Evolutionary conservation across 805 yeast genomes (phyloP).

Genomic region (Yarrowia alimentaria): DNA sequence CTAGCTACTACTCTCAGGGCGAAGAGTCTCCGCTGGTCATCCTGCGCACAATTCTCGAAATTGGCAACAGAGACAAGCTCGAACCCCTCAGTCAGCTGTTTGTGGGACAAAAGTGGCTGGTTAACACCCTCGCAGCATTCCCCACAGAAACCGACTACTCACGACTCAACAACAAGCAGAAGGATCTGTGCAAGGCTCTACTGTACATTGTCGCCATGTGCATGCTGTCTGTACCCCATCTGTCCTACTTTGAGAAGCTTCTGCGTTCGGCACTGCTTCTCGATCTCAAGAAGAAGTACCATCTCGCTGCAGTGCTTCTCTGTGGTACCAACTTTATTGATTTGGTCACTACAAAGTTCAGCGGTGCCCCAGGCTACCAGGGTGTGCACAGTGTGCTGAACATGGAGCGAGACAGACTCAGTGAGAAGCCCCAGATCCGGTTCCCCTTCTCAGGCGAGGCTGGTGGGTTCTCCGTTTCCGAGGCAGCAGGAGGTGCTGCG

Average conservation of each 20-base stretch:
- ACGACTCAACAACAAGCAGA: not conserved
- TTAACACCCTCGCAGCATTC: constrained; percentile 7
- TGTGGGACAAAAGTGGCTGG: constrained; percentile 22
- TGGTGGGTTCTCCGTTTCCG: not conserved
- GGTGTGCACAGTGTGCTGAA: constrained; percentile 3
- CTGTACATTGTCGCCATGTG: constrained; percentile 16
- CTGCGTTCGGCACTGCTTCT: constrained; percentile 19
- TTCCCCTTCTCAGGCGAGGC: too few species aligned
- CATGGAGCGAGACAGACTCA: constrained; percentile 10
- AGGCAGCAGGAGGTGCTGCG: not conserved
- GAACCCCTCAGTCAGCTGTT: constrained; percentile 24
- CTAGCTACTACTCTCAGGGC: not conserved
- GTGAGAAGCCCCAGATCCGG: constrained; percentile 8
- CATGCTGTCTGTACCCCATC: constrained; percentile 6
- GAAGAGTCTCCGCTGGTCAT: not conserved
- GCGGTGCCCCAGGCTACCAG: not conserved
- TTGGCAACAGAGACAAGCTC: constrained; percentile 8
- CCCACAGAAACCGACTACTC: constrained; percentile 15
- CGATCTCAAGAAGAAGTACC: constrained; percentile 24
- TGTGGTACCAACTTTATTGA: constrained; percentile 21
- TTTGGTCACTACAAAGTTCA: constrained; percentile 7
- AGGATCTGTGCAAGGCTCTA: constrained; percentile 1
- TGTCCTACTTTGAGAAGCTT: constrained; percentile 17
- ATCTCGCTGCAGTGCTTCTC: constrained; percentile 1
- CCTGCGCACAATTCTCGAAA: not conserved